Base-by-base conservation (phyloP, 2,329 filamentous ascomycete genomes). In the Podosphaera fusca region DNA sequence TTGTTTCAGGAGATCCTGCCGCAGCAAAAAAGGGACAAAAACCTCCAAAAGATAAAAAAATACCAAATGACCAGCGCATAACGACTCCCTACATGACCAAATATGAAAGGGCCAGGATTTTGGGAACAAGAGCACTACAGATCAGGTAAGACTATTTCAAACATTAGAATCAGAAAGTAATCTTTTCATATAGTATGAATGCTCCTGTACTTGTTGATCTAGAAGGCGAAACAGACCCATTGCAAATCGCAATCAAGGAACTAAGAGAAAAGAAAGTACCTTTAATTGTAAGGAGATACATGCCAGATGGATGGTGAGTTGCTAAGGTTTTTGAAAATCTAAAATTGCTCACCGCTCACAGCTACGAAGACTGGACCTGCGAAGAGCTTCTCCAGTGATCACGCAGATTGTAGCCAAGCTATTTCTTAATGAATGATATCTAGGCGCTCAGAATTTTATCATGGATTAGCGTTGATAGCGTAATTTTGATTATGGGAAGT, bases 51-150 rank as follows among this genome's bases (percentile, higher is more conserved):
- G 79, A 89, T 72, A 95, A 94, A 78, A 94, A 87, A 73, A 90
- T 98, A 55, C 79, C 88, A 58, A 85, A 87, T 63, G 85, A 89
- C 63, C 80, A 94, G 71, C 81, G 92, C 65, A 85, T 80, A 31
- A 98, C 92, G 7, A 98, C 92, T 34, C 92, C 90, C 2, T 98
- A 95, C 73, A 94, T 98, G 90, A 98, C 92, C 63, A 98, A 98
- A 74, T 98, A 98, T 72, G 92, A 98, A 76, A 80, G 83, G 64
- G 92, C 92, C 61, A 82, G 92, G 67, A 90, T 98, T 59, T 73
- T 98, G 61, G 92, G 92, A 53, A 96, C 92, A 46, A 78, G 92
- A 63, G 92, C 92, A 46, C 71, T 96, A 68, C 92, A 98, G 72
- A 96, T 98, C 68, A 95, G 87, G 87, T 94, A 71, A 57, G 80